Evolutionary conservation across 192 early-diverging fungal species (phyloP).

Genomic region (Podila verticillata): DNA sequence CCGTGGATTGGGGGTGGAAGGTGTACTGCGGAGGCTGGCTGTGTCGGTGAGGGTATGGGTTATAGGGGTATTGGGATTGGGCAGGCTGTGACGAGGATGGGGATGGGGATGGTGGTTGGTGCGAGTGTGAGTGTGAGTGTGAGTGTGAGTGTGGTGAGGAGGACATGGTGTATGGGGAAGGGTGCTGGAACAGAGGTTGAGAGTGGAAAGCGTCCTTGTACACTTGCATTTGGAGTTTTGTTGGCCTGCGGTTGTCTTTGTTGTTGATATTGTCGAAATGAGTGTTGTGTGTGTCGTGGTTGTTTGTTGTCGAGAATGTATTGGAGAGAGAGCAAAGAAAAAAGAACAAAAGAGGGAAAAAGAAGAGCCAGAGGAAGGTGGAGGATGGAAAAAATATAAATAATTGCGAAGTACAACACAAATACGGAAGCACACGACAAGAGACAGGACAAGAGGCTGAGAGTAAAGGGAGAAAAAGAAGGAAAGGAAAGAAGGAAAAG

Average conservation of each 20-base stretch:
- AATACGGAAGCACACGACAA: too few species aligned
- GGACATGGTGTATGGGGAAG: conserved; percentile 10
- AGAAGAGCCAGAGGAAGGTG: background rate
- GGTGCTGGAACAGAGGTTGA: background rate
- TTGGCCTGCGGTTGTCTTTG: conserved; percentile 8
- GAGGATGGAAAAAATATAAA: background rate
- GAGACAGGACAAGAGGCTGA: too few species aligned
- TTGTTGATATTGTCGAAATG: too few species aligned
- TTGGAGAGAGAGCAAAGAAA: background rate
- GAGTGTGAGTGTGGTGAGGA: background rate
- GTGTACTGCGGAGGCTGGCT: conserved; percentile 30
- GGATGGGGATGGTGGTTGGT: conserved; percentile 1
- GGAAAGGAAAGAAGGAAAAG: background rate
- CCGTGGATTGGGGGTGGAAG: conserved; percentile 1
- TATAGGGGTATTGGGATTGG: conserved; percentile 33
- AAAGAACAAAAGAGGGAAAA: background rate
- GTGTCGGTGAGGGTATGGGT: conserved; percentile 26
- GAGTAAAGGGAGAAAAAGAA: background rate
- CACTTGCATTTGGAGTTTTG: conserved; percentile 19
- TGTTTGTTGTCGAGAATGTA: background rate
- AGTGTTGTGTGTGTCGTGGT: too few species aligned
- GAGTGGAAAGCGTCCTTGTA: conserved; percentile 8
- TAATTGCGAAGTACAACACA: too few species aligned
- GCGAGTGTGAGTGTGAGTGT: background rate
- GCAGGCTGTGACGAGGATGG: conserved; percentile 12